Evolutionary conservation across 192 early-diverging fungal species (phyloP).

Genomic region (Coemansia sp.): DNA sequence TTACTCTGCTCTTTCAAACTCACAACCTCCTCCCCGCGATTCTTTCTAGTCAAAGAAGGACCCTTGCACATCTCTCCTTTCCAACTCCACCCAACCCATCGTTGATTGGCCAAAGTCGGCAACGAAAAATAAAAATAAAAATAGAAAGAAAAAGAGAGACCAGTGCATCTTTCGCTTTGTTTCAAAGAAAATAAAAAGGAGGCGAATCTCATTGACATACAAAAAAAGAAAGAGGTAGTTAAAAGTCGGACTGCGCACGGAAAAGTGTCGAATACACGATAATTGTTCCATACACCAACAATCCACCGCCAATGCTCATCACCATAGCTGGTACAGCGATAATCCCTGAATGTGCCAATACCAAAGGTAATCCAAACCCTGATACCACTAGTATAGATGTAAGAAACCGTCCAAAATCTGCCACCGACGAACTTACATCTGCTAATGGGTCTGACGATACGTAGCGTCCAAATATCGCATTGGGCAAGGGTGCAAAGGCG

Average conservation of each 20-base stretch:
- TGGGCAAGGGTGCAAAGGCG: slow-evolving; percentile 89
- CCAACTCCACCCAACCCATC: not conserved
- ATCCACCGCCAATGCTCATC: slow-evolving; percentile 88
- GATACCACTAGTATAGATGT: slow-evolving; percentile 92
- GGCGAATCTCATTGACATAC: not conserved
- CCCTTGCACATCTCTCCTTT: not conserved
- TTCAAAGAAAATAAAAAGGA: not conserved
- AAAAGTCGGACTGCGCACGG: slow-evolving; percentile 45
- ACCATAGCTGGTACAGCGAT: slow-evolving; percentile 85
- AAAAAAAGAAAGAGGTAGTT: slow-evolving; percentile 4
- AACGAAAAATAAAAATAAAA: not conserved
- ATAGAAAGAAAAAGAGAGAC: not conserved
- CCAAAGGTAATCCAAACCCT: slow-evolving; percentile 82
- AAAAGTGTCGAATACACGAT: slow-evolving; percentile 56
- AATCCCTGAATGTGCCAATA: slow-evolving; percentile 79
- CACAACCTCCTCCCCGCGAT: no score
- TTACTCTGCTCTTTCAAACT: not conserved
- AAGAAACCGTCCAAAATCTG: slow-evolving; percentile 80
- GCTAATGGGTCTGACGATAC: slow-evolving; percentile 73
- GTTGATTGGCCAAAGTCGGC: not conserved
- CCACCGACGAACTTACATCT: slow-evolving; percentile 61
- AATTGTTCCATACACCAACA: slow-evolving; percentile 93
- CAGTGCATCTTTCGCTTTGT: not conserved
- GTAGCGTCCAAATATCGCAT: slow-evolving; percentile 78
- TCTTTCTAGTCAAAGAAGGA: not conserved